These are phyloP conservation scores for Lablab purpureus DNA, from an alignment of 306 rosid species.

Conservation along the genomic window DNA sequence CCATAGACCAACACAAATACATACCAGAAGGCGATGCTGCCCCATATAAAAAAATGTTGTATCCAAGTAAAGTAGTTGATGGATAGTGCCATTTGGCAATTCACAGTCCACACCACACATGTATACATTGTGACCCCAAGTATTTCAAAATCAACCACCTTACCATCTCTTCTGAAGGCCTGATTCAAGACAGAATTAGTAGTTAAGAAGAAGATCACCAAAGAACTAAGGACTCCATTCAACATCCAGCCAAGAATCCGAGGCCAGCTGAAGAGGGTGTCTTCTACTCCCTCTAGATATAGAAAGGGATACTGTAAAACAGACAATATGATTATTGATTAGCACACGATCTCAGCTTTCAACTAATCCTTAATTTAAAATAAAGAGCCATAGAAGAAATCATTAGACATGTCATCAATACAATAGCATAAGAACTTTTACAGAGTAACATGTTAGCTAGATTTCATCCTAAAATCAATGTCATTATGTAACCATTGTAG, in stretches of 20 bases:
- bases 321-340: constrained; percentile 13
- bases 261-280: constrained; percentile 84
- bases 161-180: constrained; percentile 77
- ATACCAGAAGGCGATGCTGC: constrained; percentile 83
- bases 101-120: constrained; percentile 83
- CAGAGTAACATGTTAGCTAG: not conserved
- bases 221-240: constrained; percentile 75
- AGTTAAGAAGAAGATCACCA: constrained; percentile 78
- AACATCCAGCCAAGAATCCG: constrained; percentile 85
- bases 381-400: not conserved
- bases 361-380: constrained; percentile 13
- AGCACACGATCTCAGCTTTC: constrained; percentile 28
- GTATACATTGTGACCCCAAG: constrained; percentile 84
- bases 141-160: constrained; percentile 66
- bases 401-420: not conserved
- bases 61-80: constrained; percentile 96
- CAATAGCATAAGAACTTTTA: constrained; percentile 8
- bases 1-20: constrained; percentile 73
- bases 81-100: constrained; percentile 90
- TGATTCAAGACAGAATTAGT: constrained; percentile 60
- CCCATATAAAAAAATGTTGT: constrained; percentile 91
- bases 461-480: no score
- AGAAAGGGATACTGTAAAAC: constrained; percentile 67
- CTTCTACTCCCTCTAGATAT: constrained; percentile 80
- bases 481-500: no score